These are phyloP conservation scores for Chrysopogon serrulatus DNA, from an alignment of 176 grass and related monocot genomes.

Conservation along the genomic window DNA sequence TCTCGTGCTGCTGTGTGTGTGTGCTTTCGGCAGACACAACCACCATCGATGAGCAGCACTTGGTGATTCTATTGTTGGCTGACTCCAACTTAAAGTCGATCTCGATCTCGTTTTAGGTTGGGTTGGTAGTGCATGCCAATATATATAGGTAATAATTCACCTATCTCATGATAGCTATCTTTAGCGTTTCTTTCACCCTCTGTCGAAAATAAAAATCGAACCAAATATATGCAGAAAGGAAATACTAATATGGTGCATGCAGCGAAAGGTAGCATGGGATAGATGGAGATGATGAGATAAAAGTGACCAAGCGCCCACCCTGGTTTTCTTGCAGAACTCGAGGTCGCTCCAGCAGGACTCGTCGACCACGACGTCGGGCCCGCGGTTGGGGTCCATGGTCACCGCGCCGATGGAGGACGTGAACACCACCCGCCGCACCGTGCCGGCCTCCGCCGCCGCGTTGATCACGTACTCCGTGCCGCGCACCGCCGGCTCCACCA, in stretches of 20 bases:
- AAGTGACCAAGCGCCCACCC: constrained; percentile 27
- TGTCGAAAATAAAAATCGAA: background rate
- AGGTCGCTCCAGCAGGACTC: constrained; percentile 97
- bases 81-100: background rate
- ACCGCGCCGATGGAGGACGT: constrained; percentile 95
- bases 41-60: background rate
- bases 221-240: too few species aligned
- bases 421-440: constrained; percentile 85
- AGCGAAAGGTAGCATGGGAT: too few species aligned
- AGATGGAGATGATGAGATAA: too few species aligned
- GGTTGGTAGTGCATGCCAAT: constrained; percentile 21
- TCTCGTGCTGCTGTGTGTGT: background rate
- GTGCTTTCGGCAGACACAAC: background rate
- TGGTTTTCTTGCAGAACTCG: constrained; percentile 92
- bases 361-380: constrained; percentile 75
- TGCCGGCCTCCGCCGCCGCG: constrained; percentile 69
- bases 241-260: background rate
- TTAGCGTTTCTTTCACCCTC: background rate
- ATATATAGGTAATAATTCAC: background rate
- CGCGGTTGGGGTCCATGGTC: constrained; percentile 80
- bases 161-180: background rate
- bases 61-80: background rate
- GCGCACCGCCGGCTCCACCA: constrained; percentile 95
- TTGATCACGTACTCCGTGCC: constrained; percentile 74
- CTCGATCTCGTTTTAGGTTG: background rate